phyloP scores from a whole-genome alignment of 768 basidiomycete genomes.

The Naematelia aurantialba region DNA sequence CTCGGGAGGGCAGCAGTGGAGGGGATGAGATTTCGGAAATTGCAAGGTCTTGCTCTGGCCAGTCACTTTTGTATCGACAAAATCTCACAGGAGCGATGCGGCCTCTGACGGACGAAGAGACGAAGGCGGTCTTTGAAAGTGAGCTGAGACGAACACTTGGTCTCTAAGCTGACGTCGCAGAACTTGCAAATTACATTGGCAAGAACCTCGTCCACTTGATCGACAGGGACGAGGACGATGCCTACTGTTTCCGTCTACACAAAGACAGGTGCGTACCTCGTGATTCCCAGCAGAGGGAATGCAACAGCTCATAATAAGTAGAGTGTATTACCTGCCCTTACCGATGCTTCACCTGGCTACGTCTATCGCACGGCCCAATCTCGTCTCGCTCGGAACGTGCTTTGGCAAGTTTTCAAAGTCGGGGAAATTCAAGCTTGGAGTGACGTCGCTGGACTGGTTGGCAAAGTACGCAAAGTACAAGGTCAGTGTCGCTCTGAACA shows the following conservation, averaged over 20 bases:
- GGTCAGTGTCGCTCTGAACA: constrained; percentile 55
- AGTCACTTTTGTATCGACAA: no score
- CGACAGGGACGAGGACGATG: constrained; percentile 81
- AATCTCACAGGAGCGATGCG: constrained; percentile 60
- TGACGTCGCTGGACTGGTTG: constrained; percentile 86
- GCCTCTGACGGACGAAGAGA: constrained; percentile 94
- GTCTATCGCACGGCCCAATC: constrained; percentile 85
- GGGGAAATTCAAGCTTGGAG: constrained; percentile 95
- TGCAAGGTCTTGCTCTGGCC: no score
- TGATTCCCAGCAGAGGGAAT: neutral
- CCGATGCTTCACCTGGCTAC: constrained; percentile 88
- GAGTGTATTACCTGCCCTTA: constrained; percentile 93
- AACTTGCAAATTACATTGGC: constrained; percentile 96
- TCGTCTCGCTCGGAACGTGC: constrained; percentile 90
- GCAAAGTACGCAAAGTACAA: constrained; percentile 98
- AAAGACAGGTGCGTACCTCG: constrained; percentile 63
- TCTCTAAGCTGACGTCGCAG: constrained; percentile 19
- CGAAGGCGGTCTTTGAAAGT: constrained; percentile 87
- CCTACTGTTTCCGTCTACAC: constrained; percentile 92
- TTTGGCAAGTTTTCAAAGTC: constrained; percentile 96
- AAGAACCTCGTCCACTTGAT: constrained; percentile 94
- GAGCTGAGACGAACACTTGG: constrained; percentile 13
- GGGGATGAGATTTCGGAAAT: neutral
- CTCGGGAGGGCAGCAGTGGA: neutral
- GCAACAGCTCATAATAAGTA: constrained; percentile 8